Evolutionary conservation across 192 early-diverging fungal species (phyloP).

Genomic region (Dispira parvispora): DNA sequence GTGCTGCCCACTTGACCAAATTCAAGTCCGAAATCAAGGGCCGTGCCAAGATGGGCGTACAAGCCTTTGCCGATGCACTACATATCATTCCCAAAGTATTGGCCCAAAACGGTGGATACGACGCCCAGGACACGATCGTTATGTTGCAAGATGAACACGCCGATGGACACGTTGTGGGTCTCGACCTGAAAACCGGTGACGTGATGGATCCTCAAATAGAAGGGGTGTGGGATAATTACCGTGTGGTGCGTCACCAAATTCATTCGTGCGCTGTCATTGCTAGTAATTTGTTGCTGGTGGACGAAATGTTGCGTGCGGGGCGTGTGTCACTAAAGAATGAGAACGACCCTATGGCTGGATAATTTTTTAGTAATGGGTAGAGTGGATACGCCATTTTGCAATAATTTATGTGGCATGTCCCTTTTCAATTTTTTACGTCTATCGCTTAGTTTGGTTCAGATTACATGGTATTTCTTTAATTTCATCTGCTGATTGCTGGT

Average conservation of each 20-base stretch:
- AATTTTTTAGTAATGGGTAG: background rate
- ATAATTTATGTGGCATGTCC: too few species aligned
- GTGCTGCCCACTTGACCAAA: conserved; percentile 64
- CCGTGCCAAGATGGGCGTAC: conserved; percentile 87
- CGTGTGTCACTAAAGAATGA: conserved; percentile 26
- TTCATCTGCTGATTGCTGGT: too few species aligned
- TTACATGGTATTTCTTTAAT: too few species aligned
- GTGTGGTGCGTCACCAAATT: conserved; percentile 88
- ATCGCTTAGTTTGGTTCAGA: too few species aligned
- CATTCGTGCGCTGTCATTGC: conserved; percentile 97
- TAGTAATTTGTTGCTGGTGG: conserved; percentile 90
- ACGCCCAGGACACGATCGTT: conserved; percentile 91
- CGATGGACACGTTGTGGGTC: conserved; percentile 79
- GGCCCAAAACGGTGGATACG: conserved; percentile 88
- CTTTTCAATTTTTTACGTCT: too few species aligned
- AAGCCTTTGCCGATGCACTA: conserved; percentile 92
- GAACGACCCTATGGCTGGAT: conserved; percentile 5
- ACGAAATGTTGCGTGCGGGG: conserved; percentile 90
- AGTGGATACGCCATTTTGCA: too few species aligned
- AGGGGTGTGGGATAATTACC: conserved; percentile 98
- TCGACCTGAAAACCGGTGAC: conserved; percentile 89
- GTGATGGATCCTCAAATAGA: conserved; percentile 78
- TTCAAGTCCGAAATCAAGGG: conserved; percentile 83
- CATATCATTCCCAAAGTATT: conserved; percentile 94
- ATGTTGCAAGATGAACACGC: conserved; percentile 80